Evolutionary conservation across 768 basidiomycete genomes (phyloP).

Genomic region (Pleurotus giganteus): DNA sequence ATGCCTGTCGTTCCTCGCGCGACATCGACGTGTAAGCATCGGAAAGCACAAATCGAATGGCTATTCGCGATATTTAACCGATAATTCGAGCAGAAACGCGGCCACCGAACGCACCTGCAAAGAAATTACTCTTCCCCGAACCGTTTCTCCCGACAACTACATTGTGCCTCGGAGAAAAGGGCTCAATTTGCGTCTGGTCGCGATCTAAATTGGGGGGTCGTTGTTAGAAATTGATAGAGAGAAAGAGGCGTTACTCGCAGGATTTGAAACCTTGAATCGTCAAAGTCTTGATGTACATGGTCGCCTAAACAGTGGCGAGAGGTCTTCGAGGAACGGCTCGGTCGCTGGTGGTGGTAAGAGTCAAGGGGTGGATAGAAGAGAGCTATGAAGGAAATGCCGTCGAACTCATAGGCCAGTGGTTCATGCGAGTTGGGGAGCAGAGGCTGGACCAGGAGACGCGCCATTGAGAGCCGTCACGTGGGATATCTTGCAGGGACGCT

Average conservation of each 20-base stretch:
- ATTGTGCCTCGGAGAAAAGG: slow-evolving; percentile 91
- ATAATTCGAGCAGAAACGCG: not conserved
- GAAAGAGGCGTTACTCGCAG: slow-evolving; percentile 56
- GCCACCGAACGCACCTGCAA: slow-evolving; percentile 62
- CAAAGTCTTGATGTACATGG: slow-evolving; percentile 84
- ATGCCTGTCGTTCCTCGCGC: slow-evolving; percentile 85
- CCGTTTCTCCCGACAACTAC: slow-evolving; percentile 98
- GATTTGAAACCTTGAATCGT: slow-evolving; percentile 98
- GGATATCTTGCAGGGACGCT: too few species aligned
- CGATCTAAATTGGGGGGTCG: slow-evolving; percentile 49
- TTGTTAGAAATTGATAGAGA: not conserved
- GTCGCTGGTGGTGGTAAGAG: too few species aligned
- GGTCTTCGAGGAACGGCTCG: too few species aligned
- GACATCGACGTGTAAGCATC: slow-evolving; percentile 97
- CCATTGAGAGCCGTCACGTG: too few species aligned
- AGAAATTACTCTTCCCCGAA: slow-evolving; percentile 98
- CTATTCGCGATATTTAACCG: slow-evolving; percentile 31
- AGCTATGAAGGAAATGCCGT: too few species aligned
- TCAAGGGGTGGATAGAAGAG: too few species aligned
- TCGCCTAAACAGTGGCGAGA: not conserved
- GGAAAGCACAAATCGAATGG: slow-evolving; percentile 95
- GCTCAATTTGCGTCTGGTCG: slow-evolving; percentile 90
- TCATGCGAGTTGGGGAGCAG: too few species aligned
- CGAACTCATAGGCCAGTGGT: too few species aligned
- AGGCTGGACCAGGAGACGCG: too few species aligned